These are phyloP conservation scores for Penicillium subrubescens DNA, from an alignment of 495 filamentous ascomycete species.

Conservation along the genomic window DNA sequence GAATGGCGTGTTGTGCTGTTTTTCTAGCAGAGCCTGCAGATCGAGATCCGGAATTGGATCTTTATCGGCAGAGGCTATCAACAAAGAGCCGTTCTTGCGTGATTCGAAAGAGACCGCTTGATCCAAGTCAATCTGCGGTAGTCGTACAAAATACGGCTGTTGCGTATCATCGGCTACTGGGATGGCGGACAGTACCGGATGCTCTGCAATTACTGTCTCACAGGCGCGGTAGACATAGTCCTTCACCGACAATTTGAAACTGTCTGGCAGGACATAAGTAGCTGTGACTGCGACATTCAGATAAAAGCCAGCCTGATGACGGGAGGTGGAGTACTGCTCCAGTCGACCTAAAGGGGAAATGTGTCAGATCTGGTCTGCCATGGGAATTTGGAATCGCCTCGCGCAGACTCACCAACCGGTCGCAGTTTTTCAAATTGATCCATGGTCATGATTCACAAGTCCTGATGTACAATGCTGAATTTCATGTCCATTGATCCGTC, in stretches of 20 bases:
- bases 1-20: slow-evolving; percentile 42
- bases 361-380: slow-evolving; percentile 8
- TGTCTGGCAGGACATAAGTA: slow-evolving; percentile 36
- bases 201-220: slow-evolving; percentile 37
- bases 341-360: slow-evolving; percentile 31
- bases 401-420: slow-evolving; percentile 29
- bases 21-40: slow-evolving; percentile 37
- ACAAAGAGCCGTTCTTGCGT: slow-evolving; percentile 15
- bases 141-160: slow-evolving; percentile 47
- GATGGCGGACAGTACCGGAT: slow-evolving; percentile 47
- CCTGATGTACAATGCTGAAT: not conserved
- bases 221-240: slow-evolving; percentile 42
- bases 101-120: slow-evolving; percentile 35
- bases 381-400: not conserved
- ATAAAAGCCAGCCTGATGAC: slow-evolving; percentile 49
- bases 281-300: slow-evolving; percentile 44
- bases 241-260: slow-evolving; percentile 32
- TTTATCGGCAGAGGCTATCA: slow-evolving; percentile 1
- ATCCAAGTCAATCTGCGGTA: slow-evolving; percentile 44
- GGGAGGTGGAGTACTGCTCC: slow-evolving; percentile 46
- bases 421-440: slow-evolving; percentile 33
- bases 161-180: slow-evolving; percentile 42
- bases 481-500: not conserved
- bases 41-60: slow-evolving; percentile 31
- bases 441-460: slow-evolving; percentile 9